These are phyloP conservation scores for Kodamaea kaohsiungensis DNA, from an alignment of 805 yeast genomes.

Conservation along the genomic window DNA sequence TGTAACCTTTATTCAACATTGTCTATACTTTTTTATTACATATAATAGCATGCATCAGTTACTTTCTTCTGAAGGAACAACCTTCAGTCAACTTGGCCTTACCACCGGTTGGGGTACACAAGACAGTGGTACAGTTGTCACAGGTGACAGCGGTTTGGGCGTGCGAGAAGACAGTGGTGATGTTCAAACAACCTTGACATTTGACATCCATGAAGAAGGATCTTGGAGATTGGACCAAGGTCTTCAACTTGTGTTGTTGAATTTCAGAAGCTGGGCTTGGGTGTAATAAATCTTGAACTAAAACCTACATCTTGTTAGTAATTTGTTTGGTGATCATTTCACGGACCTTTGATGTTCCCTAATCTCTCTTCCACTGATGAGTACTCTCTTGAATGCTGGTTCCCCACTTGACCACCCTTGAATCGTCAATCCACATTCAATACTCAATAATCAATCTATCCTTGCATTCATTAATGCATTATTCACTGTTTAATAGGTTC, in stretches of 20 bases:
- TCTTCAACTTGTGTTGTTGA: slow-evolving; percentile 95
- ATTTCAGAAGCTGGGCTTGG: slow-evolving; percentile 97
- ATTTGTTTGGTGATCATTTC: not conserved
- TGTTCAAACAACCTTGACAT: slow-evolving; percentile 99
- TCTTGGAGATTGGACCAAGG: slow-evolving; percentile 97
- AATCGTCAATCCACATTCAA: not conserved
- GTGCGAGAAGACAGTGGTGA: slow-evolving; percentile 99
- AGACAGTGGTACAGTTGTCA: slow-evolving; percentile 97
- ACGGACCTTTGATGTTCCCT: not conserved
- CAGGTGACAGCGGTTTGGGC: slow-evolving; percentile 99
- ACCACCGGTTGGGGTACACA: slow-evolving; percentile 99
- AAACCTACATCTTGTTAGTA: slow-evolving; percentile 58
- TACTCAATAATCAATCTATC: not conserved
- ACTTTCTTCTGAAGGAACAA: slow-evolving; percentile 99
- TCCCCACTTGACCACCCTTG: not conserved
- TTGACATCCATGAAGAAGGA: slow-evolving; percentile 99
- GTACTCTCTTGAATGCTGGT: no score
- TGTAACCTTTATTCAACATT: slow-evolving; percentile 11
- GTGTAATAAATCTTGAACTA: slow-evolving; percentile 98
- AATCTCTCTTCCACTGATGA: no score
- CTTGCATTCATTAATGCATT: not conserved
- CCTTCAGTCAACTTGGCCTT: slow-evolving; percentile 99
- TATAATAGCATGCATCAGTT: slow-evolving; percentile 32
- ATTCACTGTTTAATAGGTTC: not conserved
- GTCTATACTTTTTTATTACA: slow-evolving; percentile 10